phyloP scores from a whole-genome alignment of 257 asterid species.

The Schizonepeta tenuifolia region DNA sequence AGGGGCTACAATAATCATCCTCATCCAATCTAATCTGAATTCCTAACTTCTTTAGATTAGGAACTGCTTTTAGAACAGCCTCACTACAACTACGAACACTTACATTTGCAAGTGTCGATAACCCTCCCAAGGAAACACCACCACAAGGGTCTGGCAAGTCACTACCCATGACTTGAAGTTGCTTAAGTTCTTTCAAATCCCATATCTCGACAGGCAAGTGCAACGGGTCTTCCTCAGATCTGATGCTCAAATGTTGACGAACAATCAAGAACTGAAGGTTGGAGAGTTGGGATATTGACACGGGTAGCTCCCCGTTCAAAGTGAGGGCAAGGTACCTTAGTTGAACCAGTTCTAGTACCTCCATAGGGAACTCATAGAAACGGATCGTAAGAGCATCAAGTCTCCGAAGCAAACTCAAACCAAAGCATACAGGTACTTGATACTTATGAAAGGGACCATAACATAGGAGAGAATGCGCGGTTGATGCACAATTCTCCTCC shows the following conservation, averaged over 20 bases:
- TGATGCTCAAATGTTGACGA: constrained; percentile 5
- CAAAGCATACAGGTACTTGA: constrained; percentile 8
- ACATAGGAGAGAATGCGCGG: constrained; percentile 26
- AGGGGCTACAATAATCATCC: constrained; percentile 13
- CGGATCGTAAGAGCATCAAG: constrained; percentile 29
- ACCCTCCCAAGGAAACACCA: not conserved
- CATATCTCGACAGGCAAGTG: constrained; percentile 24
- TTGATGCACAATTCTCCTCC: constrained; percentile 7
- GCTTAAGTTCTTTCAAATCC: constrained; percentile 32
- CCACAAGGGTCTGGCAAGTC: constrained; percentile 16
- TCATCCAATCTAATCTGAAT: constrained; percentile 7
- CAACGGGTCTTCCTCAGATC: not conserved
- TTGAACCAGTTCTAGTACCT: constrained; percentile 2
- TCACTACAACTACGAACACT: constrained; percentile 1
- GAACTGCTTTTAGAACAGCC: constrained; percentile 18
- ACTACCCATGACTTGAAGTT: constrained; percentile 13
- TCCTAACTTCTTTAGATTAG: constrained; percentile 26
- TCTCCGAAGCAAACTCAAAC: constrained; percentile 9
- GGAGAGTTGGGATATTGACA: constrained; percentile 26
- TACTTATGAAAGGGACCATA: constrained; percentile 7
- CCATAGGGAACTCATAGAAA: constrained; percentile 27
- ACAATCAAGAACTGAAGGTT: constrained; percentile 27
- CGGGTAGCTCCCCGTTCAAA: not conserved
- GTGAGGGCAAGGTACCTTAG: constrained; percentile 28
- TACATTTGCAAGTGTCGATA: constrained; percentile 25